Evolutionary conservation across 2,329 filamentous ascomycete species (phyloP).

Genomic region (Epichloe amarillans): DNA sequence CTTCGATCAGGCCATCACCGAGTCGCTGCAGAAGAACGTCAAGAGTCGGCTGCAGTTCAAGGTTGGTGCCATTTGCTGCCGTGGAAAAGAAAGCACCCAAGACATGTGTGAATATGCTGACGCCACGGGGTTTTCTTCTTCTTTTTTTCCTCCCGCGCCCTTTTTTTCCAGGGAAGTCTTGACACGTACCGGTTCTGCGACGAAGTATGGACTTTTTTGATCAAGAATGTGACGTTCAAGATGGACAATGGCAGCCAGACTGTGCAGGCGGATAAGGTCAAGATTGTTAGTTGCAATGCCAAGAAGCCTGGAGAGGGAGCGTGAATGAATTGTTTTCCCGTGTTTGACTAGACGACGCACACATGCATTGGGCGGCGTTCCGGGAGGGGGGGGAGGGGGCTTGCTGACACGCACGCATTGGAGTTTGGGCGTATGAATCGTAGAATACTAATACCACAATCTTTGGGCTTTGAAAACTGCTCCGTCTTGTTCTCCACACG

Average conservation of each 20-base stretch:
- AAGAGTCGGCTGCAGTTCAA: conserved; percentile 89
- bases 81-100: not conserved
- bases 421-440: not conserved
- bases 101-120: not conserved
- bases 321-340: not conserved
- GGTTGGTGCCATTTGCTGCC: conserved; percentile 35
- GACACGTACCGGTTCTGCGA: conserved; percentile 99
- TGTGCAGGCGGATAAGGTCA: conserved; percentile 80
- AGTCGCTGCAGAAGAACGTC: conserved; percentile 83
- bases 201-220: conserved; percentile 98
- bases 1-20: conserved; percentile 87
- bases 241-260: conserved; percentile 66
- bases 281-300: conserved; percentile 96
- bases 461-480: no score
- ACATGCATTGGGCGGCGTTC: conserved; percentile 11
- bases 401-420: not conserved
- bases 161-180: conserved; percentile 62
- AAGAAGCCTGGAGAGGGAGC: conserved; percentile 45
- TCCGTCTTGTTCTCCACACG: not conserved
- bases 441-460: no score
- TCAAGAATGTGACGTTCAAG: conserved; percentile 98
- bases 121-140: not conserved
- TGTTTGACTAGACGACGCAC: no score
- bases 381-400: not conserved
- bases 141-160: not conserved